Evolutionary conservation across 768 basidiomycete species (phyloP).

Genomic region (Tylopilus vinaceipallidus): DNA sequence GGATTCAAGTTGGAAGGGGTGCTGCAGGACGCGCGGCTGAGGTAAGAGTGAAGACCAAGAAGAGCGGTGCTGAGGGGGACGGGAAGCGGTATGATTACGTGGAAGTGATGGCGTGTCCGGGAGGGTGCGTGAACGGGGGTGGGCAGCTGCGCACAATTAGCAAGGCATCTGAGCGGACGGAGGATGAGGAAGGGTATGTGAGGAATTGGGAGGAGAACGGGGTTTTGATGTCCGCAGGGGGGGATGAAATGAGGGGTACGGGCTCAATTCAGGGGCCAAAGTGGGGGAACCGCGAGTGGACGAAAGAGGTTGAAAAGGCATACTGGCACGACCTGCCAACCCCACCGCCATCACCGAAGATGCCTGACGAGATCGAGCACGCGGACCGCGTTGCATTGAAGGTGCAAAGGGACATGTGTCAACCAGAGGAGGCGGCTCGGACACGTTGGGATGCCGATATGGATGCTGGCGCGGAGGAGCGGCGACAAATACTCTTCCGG

Average conservation of each 20-base stretch:
- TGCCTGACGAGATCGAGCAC: slow-evolving; percentile 5
- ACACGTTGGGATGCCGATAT: slow-evolving; percentile 36
- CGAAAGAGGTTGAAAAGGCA: slow-evolving; percentile 70
- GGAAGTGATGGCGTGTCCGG: slow-evolving; percentile 98
- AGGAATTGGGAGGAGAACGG: slow-evolving; percentile 62
- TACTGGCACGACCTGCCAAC: slow-evolving; percentile 68
- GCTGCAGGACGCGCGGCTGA: slow-evolving; percentile 49
- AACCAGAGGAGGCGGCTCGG: slow-evolving; percentile 30
- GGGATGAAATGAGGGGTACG: neutral
- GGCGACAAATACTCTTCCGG: slow-evolving; percentile 54
- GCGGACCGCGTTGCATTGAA: slow-evolving; percentile 39
- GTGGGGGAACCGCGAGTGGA: slow-evolving; percentile 87
- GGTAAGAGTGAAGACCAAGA: slow-evolving; percentile 30
- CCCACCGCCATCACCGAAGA: slow-evolving; percentile 43
- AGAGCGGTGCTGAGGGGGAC: slow-evolving; percentile 32
- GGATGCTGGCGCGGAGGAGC: slow-evolving; percentile 43
- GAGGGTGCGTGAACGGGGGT: slow-evolving; percentile 96
- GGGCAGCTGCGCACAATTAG: slow-evolving; percentile 56
- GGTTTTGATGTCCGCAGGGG: slow-evolving; percentile 29
- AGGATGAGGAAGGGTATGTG: slow-evolving; percentile 64
- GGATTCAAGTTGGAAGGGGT: slow-evolving; percentile 69
- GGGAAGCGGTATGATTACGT: slow-evolving; percentile 79
- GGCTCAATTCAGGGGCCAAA: slow-evolving; percentile 43
- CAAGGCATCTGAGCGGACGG: slow-evolving; percentile 21
- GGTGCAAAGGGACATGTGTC: slow-evolving; percentile 43